Percentiles rank a stretch among this genome's conserved stretches.
Conservation (phyloP, 345 rosid genomes). For the Eucalyptus pumila region DNA sequence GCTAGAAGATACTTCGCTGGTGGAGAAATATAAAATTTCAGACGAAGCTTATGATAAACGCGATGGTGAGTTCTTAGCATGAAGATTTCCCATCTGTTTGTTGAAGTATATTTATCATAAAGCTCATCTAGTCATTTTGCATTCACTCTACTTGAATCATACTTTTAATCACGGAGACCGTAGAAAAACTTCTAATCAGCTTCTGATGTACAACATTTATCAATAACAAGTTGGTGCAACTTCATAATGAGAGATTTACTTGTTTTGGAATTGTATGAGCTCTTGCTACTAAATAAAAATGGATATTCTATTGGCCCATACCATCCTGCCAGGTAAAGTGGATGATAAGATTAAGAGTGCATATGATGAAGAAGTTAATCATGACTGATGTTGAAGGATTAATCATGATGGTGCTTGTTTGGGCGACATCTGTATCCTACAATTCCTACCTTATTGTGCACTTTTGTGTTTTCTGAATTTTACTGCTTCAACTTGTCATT, state of each 20-base stretch:
- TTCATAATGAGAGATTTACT: background rate
- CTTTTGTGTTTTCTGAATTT: background rate
- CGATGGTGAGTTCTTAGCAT: conserved; percentile 22
- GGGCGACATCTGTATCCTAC: background rate
- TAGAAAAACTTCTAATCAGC: background rate
- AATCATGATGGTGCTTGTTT: background rate
- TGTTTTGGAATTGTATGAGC: background rate
- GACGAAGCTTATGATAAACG: conserved; percentile 77
- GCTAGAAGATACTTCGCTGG: conserved; percentile 89
- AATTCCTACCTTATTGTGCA: background rate
- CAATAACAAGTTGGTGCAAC: background rate
- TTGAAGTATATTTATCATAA: background rate
- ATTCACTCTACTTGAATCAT: background rate
- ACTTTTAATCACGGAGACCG: background rate
- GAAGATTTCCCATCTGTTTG: background rate
- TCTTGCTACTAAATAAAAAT: background rate
- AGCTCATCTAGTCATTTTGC: background rate
- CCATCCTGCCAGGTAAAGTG: background rate
- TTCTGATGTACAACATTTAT: background rate
- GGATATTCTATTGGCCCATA: background rate
- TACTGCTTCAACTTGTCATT: background rate
- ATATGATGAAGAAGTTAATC: background rate
- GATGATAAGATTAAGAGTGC: background rate
- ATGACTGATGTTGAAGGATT: background rate
- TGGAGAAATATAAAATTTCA: conserved; percentile 74